These are phyloP conservation scores for Cystobasidium sp. DNA, from an alignment of 1,284 basidiomycete genomes.

Conservation along the genomic window DNA sequence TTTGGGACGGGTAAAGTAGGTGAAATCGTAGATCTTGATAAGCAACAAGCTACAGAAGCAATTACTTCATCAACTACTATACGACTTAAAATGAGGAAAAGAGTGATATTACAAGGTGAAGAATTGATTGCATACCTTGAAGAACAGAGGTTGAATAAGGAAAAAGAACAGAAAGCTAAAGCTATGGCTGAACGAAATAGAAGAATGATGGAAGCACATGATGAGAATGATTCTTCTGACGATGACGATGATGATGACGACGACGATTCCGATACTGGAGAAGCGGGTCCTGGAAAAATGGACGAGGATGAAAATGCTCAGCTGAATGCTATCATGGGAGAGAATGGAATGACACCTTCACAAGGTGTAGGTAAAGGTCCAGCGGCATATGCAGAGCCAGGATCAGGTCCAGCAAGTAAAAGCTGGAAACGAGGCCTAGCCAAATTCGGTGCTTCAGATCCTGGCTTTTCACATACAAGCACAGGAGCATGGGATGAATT, in stretches of 20 bases:
- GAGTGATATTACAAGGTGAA: constrained; percentile 71
- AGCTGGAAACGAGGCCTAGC: constrained; percentile 58
- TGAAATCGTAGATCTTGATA: constrained; percentile 75
- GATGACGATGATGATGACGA: constrained; percentile 61
- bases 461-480: constrained; percentile 45
- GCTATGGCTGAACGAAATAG: constrained; percentile 81
- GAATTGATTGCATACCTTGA: constrained; percentile 83
- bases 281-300: constrained; percentile 43
- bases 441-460: constrained; percentile 58
- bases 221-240: constrained; percentile 67
- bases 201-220: constrained; percentile 80
- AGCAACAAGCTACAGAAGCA: constrained; percentile 53
- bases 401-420: constrained; percentile 46
- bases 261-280: constrained; percentile 17
- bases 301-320: constrained; percentile 65
- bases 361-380: constrained; percentile 30
- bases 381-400: constrained; percentile 33
- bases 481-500: constrained; percentile 54
- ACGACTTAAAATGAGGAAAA: constrained; percentile 72
- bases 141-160: constrained; percentile 77
- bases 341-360: constrained; percentile 15
- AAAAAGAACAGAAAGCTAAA: constrained; percentile 83
- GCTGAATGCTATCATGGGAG: constrained; percentile 68
- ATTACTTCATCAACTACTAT: constrained; percentile 27
- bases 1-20: constrained; percentile 91